Evolutionary conservation across 306 rosid genomes (phyloP).

Genomic region (Lithocarpus polystachyus): DNA sequence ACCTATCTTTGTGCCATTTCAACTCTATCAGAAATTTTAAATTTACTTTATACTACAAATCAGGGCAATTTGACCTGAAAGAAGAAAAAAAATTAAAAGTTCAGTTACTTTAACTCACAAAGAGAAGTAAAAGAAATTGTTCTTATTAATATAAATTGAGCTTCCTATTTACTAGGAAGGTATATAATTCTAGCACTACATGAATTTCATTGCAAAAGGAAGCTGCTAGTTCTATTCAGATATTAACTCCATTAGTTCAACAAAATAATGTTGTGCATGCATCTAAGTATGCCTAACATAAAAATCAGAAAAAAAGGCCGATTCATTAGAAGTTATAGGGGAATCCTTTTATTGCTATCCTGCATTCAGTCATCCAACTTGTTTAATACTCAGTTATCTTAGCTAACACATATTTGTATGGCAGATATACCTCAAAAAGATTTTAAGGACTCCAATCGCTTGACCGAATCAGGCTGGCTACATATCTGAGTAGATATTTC

Average conservation of each 20-base stretch:
- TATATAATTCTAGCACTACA: neutral
- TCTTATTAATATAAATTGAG: too few species aligned
- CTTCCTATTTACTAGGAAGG: neutral
- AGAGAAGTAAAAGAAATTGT: neutral
- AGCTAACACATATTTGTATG: conserved; percentile 4
- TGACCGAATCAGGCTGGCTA: conserved; percentile 96
- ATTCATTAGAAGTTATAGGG: neutral
- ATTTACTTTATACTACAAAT: neutral
- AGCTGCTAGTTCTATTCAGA: neutral
- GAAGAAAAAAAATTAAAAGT: neutral
- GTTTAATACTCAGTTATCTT: conserved; percentile 6
- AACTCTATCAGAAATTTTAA: neutral
- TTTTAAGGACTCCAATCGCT: conserved; percentile 83
- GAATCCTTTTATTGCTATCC: neutral
- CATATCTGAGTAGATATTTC: conserved; percentile 32
- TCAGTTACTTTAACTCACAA: neutral
- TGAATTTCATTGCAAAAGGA: too few species aligned
- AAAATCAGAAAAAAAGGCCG: neutral
- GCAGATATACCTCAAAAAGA: conserved; percentile 77
- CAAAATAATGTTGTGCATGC: neutral
- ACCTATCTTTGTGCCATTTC: neutral
- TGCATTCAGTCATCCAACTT: neutral
- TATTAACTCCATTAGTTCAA: too few species aligned
- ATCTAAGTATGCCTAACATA: neutral
- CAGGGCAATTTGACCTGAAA: neutral